Evolutionary conservation across 495 filamentous ascomycete species (phyloP).

Genomic region (Xylaria grammica): DNA sequence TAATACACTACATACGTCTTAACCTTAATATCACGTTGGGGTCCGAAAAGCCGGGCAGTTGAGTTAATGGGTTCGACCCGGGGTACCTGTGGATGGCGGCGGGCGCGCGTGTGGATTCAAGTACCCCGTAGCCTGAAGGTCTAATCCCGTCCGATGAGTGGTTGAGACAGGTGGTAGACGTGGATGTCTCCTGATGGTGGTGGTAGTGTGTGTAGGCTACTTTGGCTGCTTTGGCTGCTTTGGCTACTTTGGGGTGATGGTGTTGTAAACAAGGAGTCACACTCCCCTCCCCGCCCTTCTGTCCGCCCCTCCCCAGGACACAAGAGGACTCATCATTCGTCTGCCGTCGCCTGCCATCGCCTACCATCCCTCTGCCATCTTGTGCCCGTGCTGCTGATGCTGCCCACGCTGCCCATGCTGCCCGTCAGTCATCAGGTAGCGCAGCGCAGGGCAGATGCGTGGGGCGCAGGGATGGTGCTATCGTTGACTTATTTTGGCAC

Average conservation of each 20-base stretch:
- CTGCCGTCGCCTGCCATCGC: constrained; percentile 33
- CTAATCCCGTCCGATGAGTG: not conserved
- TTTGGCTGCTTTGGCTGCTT: too few species aligned
- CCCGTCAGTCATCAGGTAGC: constrained; percentile 38
- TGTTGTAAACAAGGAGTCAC: constrained; percentile 38
- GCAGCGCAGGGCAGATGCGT: constrained; percentile 31
- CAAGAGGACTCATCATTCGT: not conserved
- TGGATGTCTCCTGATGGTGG: constrained; percentile 41
- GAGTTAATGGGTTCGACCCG: not conserved
- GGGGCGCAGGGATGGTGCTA: constrained; percentile 33
- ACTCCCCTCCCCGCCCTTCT: constrained; percentile 29
- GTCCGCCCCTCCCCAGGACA: constrained; percentile 20
- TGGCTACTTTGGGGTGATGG: not conserved
- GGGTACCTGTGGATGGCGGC: not conserved
- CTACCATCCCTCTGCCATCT: too few species aligned
- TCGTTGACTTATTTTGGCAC: constrained; percentile 27
- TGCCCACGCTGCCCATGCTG: too few species aligned
- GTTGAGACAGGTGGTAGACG: constrained; percentile 28
- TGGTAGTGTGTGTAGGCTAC: constrained; percentile 1
- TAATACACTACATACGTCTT: not conserved
- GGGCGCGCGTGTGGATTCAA: not conserved
- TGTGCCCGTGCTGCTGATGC: too few species aligned
- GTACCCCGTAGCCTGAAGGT: not conserved
- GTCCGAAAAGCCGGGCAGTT: not conserved
- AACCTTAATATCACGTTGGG: constrained; percentile 4